A percentile compares a stretch with the other conserved stretches of the same genome.
Evolutionary conservation across 2,329 filamentous ascomycete genomes (phyloP).

Genomic region (Bipolaris cookei): DNA sequence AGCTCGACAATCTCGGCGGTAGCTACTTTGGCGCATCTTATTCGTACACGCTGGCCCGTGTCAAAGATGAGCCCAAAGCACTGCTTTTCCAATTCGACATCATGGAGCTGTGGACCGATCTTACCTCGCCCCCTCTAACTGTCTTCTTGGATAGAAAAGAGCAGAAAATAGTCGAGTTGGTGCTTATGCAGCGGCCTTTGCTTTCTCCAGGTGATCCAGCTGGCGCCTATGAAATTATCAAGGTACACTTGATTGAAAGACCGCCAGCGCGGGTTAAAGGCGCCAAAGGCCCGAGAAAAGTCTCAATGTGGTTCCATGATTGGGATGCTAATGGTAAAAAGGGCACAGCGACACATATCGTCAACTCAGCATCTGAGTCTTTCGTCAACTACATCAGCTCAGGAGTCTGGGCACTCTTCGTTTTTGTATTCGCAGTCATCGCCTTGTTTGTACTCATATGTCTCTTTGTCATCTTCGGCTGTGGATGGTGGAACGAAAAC

Average conservation of each 20-base stretch:
- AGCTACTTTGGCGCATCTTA: slow-evolving; percentile 42
- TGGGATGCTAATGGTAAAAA: slow-evolving; percentile 42
- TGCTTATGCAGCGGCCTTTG: slow-evolving; percentile 36
- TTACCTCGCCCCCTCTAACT: slow-evolving; percentile 19
- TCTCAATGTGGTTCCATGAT: slow-evolving; percentile 35
- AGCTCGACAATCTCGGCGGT: slow-evolving; percentile 33
- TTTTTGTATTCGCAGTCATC: slow-evolving; percentile 33
- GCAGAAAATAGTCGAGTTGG: slow-evolving; percentile 40
- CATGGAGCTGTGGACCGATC: slow-evolving; percentile 29
- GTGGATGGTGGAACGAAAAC: slow-evolving; percentile 31
- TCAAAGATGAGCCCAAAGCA: slow-evolving; percentile 25
- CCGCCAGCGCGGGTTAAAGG: neutral
- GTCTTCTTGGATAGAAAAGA: slow-evolving; percentile 22
- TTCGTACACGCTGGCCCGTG: slow-evolving; percentile 28
- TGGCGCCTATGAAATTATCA: slow-evolving; percentile 35
- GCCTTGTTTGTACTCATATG: slow-evolving; percentile 35
- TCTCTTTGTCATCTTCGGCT: slow-evolving; percentile 36
- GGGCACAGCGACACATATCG: slow-evolving; percentile 32
- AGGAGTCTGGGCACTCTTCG: slow-evolving; percentile 34
- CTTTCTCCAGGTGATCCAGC: slow-evolving; percentile 28
- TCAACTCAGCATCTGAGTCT: slow-evolving; percentile 12
- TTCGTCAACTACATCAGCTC: slow-evolving; percentile 30
- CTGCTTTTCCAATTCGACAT: slow-evolving; percentile 42
- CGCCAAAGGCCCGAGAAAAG: slow-evolving; percentile 4
- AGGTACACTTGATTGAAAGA: slow-evolving; percentile 23